phyloP scores from a whole-genome alignment of 169 alveolate genomes.

The Eimeria sp. region DNA sequence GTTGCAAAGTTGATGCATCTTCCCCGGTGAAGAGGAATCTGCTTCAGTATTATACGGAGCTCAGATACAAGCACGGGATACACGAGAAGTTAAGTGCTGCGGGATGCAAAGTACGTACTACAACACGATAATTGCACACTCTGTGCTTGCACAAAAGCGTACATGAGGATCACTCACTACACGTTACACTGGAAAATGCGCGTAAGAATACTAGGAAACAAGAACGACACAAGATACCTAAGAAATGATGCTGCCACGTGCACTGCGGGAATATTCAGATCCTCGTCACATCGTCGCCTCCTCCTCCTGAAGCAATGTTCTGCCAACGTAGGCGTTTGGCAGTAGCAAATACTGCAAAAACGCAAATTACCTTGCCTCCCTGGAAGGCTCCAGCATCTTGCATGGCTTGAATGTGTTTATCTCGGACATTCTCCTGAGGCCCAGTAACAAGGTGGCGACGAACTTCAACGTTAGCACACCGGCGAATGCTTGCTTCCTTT shows the following conservation, averaged over 20 bases:
- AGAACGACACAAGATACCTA: not conserved
- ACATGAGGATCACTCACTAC: not conserved
- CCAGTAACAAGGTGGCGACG: not conserved
- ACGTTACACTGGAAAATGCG: not conserved
- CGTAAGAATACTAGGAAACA: not conserved
- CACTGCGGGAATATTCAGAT: not conserved
- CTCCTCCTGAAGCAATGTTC: not conserved
- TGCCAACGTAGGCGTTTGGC: not conserved
- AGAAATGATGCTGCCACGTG: not conserved
- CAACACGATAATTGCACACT: not conserved
- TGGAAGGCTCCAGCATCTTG: slow-evolving; percentile 69
- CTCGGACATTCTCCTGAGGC: slow-evolving; percentile 46
- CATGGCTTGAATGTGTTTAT: slow-evolving; percentile 64
- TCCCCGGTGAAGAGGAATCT: not conserved
- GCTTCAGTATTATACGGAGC: not conserved
- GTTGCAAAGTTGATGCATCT: not conserved
- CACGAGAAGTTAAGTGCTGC: not conserved
- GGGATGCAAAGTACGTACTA: not conserved
- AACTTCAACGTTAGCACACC: not conserved
- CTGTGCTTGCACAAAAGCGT: not conserved
- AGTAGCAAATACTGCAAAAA: not conserved
- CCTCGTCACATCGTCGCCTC: not conserved
- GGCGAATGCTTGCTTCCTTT: not conserved
- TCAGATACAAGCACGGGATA: not conserved
- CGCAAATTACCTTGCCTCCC: slow-evolving; percentile 28